These are phyloP conservation scores for Heracleum sosnowskyi DNA, from an alignment of 129 eudicot genomes.

Conservation along the genomic window DNA sequence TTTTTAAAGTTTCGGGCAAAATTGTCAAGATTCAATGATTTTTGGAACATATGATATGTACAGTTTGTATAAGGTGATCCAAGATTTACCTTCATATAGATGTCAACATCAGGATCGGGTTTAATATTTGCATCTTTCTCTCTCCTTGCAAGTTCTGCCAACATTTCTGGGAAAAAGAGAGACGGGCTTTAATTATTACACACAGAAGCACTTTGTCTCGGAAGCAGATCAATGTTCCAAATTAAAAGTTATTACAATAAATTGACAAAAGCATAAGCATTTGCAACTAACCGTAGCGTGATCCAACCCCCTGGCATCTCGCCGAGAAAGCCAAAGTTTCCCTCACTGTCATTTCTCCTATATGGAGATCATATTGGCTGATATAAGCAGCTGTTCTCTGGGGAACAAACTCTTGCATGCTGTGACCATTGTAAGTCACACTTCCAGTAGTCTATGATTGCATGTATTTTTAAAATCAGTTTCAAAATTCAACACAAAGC, in stretches of 20 bases:
- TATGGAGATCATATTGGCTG: constrained; percentile 17
- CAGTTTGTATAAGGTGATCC: neutral
- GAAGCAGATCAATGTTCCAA: neutral
- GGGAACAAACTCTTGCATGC: constrained; percentile 17
- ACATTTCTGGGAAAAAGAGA: constrained; percentile 42
- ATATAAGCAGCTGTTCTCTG: constrained; percentile 17
- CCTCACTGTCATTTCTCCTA: constrained; percentile 19
- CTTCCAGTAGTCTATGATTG: constrained; percentile 11
- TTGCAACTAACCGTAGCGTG: constrained; percentile 14
- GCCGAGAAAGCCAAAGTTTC: constrained; percentile 20
- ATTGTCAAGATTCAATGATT: neutral
- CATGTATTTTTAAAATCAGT: neutral
- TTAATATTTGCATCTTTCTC: constrained; percentile 69
- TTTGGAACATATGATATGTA: neutral
- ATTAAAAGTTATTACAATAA: neutral
- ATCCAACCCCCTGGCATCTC: constrained; percentile 21
- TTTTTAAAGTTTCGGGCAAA: neutral
- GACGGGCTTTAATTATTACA: neutral
- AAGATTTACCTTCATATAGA: constrained; percentile 68
- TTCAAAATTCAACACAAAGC: neutral
- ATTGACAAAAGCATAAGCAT: neutral
- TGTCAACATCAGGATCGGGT: constrained; percentile 78
- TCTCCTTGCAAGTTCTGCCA: constrained; percentile 70
- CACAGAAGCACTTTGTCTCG: neutral
- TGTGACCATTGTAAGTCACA: constrained; percentile 16